Conservation (phyloP, 805 yeast species). For the Ogataea ganodermae region DNA sequence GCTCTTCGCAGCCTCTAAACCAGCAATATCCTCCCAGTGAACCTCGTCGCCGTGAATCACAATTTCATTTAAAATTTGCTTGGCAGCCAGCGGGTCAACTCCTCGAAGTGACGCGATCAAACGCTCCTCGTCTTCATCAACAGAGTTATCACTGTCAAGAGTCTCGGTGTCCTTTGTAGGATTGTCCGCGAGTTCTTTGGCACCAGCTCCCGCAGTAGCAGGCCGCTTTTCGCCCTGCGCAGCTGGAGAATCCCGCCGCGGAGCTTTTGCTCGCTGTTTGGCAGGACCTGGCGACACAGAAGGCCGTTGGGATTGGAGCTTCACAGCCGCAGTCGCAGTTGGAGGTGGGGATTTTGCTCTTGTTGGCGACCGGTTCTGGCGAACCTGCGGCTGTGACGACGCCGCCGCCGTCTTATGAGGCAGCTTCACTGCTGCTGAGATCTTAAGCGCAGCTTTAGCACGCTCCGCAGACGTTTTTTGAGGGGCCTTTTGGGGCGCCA, state of each 20-base stretch:
- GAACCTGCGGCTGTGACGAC: constrained; percentile 7
- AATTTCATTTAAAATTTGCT: constrained; percentile 84
- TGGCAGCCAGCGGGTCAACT: constrained; percentile 76
- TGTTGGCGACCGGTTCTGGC: constrained; percentile 16
- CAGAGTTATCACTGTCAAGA: constrained; percentile 26
- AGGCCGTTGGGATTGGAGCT: constrained; percentile 9
- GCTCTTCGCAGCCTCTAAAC: constrained; percentile 82
- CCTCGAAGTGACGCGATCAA: constrained; percentile 58
- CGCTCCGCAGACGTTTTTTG: constrained; percentile 32
- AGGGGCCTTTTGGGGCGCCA: constrained; percentile 13
- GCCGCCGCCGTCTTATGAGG: constrained; percentile 21
- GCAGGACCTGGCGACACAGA: constrained; percentile 19
- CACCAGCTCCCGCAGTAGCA: not conserved
- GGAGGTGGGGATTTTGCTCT: constrained; percentile 18
- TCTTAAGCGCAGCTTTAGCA: constrained; percentile 35
- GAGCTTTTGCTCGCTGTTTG: constrained; percentile 1
- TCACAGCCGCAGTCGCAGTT: constrained; percentile 4
- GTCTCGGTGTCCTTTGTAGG: constrained; percentile 34
- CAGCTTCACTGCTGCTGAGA: constrained; percentile 35
- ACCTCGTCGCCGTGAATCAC: constrained; percentile 89
- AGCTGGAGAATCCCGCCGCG: constrained; percentile 4
- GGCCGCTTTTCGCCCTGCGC: constrained; percentile 2
- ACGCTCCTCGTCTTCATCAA: constrained; percentile 31
- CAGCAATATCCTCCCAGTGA: constrained; percentile 94
- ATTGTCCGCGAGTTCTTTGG: constrained; percentile 23